A percentile compares a stretch with the other conserved stretches of the same genome.
These are phyloP conservation scores for Phanerochaete sordida DNA, from an alignment of 768 basidiomycete species.

Conservation along the genomic window DNA sequence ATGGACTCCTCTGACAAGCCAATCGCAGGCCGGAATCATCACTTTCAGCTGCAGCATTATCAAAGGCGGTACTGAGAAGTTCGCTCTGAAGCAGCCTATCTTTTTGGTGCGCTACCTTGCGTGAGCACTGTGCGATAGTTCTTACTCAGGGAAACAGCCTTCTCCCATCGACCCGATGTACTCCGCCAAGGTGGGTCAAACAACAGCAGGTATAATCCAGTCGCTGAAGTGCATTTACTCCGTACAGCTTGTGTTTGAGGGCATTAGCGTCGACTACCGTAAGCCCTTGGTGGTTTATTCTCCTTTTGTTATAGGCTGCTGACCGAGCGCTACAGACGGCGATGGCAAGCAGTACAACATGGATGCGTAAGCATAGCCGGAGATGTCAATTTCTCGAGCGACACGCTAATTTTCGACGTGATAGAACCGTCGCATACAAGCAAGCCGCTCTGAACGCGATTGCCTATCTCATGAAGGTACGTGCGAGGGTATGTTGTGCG, in stretches of 20 bases:
- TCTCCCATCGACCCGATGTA: slow-evolving; percentile 75
- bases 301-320: not conserved
- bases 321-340: slow-evolving; percentile 44
- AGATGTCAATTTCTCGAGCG: not conserved
- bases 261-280: slow-evolving; percentile 71
- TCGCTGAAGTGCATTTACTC: slow-evolving; percentile 1
- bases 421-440: slow-evolving; percentile 72
- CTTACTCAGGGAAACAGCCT: slow-evolving; percentile 37
- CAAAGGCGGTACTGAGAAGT: slow-evolving; percentile 71
- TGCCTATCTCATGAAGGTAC: slow-evolving; percentile 64
- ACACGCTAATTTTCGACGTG: not conserved
- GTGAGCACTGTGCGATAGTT: not conserved
- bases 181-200: slow-evolving; percentile 49
- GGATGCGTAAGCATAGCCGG: slow-evolving; percentile 52
- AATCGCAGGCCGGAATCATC: slow-evolving; percentile 57
- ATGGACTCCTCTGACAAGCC: not conserved
- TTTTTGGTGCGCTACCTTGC: slow-evolving; percentile 51
- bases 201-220: not conserved
- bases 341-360: slow-evolving; percentile 75
- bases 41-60: slow-evolving; percentile 72
- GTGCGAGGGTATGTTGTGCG: not conserved
- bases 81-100: slow-evolving; percentile 70
- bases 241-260: slow-evolving; percentile 74
- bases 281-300: slow-evolving; percentile 20
- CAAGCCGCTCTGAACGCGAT: slow-evolving; percentile 78